These are phyloP conservation scores for Phylloporus sp. DNA, from an alignment of 768 basidiomycete species.

Conservation along the genomic window DNA sequence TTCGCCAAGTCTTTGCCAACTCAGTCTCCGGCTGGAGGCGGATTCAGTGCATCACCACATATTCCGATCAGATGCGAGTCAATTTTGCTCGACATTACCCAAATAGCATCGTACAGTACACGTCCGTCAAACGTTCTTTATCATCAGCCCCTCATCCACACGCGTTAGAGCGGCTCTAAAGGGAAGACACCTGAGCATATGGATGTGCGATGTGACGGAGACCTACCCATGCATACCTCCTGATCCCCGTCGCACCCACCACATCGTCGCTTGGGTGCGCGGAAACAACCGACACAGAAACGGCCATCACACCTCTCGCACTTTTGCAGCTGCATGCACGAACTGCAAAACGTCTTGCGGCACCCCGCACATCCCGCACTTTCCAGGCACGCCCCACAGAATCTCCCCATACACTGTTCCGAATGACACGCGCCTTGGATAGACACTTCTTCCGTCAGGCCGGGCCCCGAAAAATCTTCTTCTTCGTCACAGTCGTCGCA, in stretches of 20 bases:
- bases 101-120: too few relatives aligned
- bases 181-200: background rate
- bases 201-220: background rate
- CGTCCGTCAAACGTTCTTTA: too few relatives aligned
- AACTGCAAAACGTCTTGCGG: conserved; percentile 8
- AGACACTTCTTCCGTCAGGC: conserved; percentile 9
- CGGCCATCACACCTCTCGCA: conserved; percentile 6
- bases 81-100: too few relatives aligned
- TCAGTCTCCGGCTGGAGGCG: too few relatives aligned
- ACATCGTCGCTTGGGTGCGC: background rate
- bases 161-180: background rate
- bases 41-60: too few relatives aligned
- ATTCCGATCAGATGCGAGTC: too few relatives aligned
- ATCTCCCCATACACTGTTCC: conserved; percentile 1
- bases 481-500: conserved; percentile 27
- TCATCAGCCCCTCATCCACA: too few relatives aligned
- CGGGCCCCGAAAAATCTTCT: conserved; percentile 2
- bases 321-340: conserved; percentile 3
- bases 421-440: conserved; percentile 2
- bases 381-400: conserved; percentile 14
- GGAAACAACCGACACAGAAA: conserved; percentile 9
- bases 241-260: background rate
- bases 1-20: too few relatives aligned
- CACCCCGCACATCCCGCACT: conserved; percentile 13
- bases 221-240: background rate